phyloP scores from a whole-genome alignment of 2,329 filamentous ascomycete species.

The Colletotrichum lindemuthianum region DNA sequence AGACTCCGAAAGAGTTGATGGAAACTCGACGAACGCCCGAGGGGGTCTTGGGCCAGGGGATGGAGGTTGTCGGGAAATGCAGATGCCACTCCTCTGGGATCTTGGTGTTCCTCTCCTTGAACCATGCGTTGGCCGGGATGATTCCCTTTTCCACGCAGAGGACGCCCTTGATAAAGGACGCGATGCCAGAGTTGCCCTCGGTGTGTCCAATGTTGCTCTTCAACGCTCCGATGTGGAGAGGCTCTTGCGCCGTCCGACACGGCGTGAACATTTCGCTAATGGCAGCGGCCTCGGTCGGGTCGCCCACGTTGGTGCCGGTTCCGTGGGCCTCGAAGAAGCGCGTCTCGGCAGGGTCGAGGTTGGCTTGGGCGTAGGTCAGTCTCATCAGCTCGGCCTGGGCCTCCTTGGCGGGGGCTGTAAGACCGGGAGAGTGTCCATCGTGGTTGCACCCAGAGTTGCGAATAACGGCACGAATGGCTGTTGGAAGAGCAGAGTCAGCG shows the following conservation, averaged over 20 bases:
- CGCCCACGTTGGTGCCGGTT: conserved; percentile 65
- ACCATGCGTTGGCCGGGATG: conserved; percentile 53
- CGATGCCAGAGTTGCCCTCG: conserved; percentile 54
- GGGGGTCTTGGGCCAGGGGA: conserved; percentile 36
- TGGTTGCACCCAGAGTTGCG: conserved; percentile 47
- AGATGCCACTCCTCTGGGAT: background rate
- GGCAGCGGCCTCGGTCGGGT: conserved; percentile 62
- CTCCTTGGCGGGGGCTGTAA: conserved; percentile 44
- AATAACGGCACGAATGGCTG: conserved; percentile 43
- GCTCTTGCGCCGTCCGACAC: background rate
- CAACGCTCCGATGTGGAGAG: conserved; percentile 40
- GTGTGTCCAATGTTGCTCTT: conserved; percentile 55
- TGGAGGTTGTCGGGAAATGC: background rate
- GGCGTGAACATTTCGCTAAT: conserved; percentile 47
- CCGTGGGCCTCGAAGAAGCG: conserved; percentile 58
- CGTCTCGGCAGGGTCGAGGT: conserved; percentile 38
- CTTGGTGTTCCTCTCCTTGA: conserved; percentile 42
- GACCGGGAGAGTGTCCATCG: conserved; percentile 54
- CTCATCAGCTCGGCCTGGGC: conserved; percentile 48
- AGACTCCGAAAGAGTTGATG: conserved; percentile 47
- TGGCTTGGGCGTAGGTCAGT: conserved; percentile 45
- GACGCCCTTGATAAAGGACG: conserved; percentile 54
- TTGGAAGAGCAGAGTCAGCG: too few relatives aligned
- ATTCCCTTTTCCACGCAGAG: conserved; percentile 50
- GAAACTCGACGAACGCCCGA: conserved; percentile 43